phyloP scores from a whole-genome alignment of 208 protist genomes.

The Leishmania major region DNA sequence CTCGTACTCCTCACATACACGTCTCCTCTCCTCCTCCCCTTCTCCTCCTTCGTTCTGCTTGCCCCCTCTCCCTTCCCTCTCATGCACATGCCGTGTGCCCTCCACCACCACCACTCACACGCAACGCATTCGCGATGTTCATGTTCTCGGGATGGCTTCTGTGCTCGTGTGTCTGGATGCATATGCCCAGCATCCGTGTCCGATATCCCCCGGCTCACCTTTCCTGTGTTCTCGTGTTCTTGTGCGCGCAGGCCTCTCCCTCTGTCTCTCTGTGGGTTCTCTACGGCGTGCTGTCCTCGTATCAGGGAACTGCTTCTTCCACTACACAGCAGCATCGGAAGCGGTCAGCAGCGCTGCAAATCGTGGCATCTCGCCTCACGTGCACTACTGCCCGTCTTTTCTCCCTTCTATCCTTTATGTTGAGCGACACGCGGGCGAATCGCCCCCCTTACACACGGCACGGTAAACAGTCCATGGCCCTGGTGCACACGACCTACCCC shows the following conservation, averaged over 20 bases:
- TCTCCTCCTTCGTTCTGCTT: background rate
- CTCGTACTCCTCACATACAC: background rate
- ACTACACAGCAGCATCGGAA: background rate
- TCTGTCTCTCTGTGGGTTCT: background rate
- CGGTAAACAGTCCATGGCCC: background rate
- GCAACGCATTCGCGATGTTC: background rate
- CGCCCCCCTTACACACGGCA: background rate
- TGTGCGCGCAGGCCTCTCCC: too few relatives aligned
- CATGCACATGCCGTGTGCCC: background rate
- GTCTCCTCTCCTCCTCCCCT: background rate
- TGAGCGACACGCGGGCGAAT: background rate
- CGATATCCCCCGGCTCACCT: background rate
- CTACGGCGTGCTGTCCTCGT: background rate
- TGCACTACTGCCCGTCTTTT: background rate
- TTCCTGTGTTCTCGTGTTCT: background rate
- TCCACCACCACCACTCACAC: background rate
- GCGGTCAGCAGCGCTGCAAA: background rate
- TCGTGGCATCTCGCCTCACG: background rate
- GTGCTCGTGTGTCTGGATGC: background rate
- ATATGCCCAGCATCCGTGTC: background rate
- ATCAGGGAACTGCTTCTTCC: background rate
- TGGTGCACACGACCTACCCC: conserved; percentile 9
- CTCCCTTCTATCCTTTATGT: background rate
- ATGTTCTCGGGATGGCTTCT: too few relatives aligned
- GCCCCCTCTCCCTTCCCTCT: background rate